Percentiles rank a stretch among this genome's conserved stretches.
phyloP scores from a whole-genome alignment of 2,329 filamentous ascomycete genomes.

The Arthrobotrys musiformis region DNA sequence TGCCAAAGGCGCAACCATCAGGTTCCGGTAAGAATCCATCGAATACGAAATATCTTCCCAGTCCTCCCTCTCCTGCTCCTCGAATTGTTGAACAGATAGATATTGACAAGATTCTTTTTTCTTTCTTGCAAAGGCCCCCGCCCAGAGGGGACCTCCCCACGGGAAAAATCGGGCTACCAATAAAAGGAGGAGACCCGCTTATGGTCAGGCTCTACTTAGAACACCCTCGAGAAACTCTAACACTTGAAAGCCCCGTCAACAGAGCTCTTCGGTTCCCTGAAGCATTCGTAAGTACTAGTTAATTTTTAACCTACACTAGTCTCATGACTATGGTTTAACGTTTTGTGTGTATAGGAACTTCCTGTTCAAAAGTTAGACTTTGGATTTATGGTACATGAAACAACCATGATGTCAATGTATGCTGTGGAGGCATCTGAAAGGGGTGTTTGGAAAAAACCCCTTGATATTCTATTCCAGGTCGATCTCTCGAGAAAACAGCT shows the following conservation, averaged over 20 bases:
- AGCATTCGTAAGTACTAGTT: constrained; percentile 46
- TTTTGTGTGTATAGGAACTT: constrained; percentile 63
- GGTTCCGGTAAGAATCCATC: constrained; percentile 27
- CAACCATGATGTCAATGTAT: constrained; percentile 71
- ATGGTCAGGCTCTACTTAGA: constrained; percentile 61
- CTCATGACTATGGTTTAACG: neutral
- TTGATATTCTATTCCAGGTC: constrained; percentile 60
- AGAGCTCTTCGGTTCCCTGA: constrained; percentile 55
- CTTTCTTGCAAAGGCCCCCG: constrained; percentile 64
- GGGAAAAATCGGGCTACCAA: constrained; percentile 30
- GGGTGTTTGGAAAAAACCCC: constrained; percentile 57
- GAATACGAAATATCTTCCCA: neutral
- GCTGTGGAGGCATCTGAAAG: constrained; percentile 60
- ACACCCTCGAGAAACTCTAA: neutral
- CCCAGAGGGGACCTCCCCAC: constrained; percentile 61
- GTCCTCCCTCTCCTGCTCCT: constrained; percentile 46
- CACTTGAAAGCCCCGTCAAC: constrained; percentile 59
- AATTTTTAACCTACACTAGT: too few species aligned
- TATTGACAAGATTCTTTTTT: neutral
- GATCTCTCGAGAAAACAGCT: constrained; percentile 64
- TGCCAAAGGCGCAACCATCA: neutral
- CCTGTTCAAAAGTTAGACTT: constrained; percentile 69
- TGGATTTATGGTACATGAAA: constrained; percentile 69
- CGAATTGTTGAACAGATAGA: neutral
- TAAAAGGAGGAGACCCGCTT: neutral